A percentile compares a stretch with the other conserved stretches of the same genome.
Evolutionary conservation across 2,329 filamentous ascomycete genomes (phyloP).

Genomic region (Ceratocystis diversiconidia): DNA sequence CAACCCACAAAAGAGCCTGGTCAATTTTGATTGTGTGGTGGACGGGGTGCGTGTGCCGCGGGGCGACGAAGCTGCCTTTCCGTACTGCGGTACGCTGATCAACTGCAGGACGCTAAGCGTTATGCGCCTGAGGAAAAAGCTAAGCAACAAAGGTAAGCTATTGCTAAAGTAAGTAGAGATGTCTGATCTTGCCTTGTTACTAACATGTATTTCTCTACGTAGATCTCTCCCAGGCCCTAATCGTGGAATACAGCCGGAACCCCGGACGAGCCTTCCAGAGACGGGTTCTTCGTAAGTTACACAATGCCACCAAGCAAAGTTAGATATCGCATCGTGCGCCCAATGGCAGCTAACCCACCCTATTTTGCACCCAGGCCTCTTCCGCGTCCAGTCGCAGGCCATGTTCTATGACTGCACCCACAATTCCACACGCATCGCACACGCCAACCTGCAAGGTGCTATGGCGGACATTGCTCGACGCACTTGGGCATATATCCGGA

Average conservation of each 20-base stretch:
- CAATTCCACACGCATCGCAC: slow-evolving; percentile 55
- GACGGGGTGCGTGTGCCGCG: slow-evolving; percentile 38
- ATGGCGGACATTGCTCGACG: slow-evolving; percentile 70
- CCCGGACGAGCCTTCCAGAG: slow-evolving; percentile 69
- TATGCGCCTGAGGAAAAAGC: slow-evolving; percentile 48
- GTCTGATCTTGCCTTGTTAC: not conserved
- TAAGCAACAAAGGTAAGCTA: slow-evolving; percentile 35
- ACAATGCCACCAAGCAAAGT: no score
- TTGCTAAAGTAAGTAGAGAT: not conserved
- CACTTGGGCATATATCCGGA: slow-evolving; percentile 46
- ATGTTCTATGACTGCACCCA: slow-evolving; percentile 73
- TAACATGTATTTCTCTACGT: not conserved
- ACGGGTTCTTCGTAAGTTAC: slow-evolving; percentile 52
- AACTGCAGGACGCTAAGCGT: slow-evolving; percentile 62
- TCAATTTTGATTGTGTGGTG: slow-evolving; percentile 61
- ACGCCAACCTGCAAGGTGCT: slow-evolving; percentile 59
- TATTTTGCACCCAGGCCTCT: slow-evolving; percentile 36
- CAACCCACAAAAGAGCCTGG: slow-evolving; percentile 63
- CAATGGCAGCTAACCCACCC: not conserved
- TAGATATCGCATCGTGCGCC: no score
- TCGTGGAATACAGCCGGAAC: slow-evolving; percentile 56
- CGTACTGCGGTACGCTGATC: slow-evolving; percentile 76
- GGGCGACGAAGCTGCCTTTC: slow-evolving; percentile 42
- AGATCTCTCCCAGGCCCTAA: slow-evolving; percentile 53
- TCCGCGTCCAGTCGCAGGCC: slow-evolving; percentile 72